Evolutionary conservation across 108 stramenopile genomes (phyloP).

Genomic region (Cyclotella atomus): DNA sequence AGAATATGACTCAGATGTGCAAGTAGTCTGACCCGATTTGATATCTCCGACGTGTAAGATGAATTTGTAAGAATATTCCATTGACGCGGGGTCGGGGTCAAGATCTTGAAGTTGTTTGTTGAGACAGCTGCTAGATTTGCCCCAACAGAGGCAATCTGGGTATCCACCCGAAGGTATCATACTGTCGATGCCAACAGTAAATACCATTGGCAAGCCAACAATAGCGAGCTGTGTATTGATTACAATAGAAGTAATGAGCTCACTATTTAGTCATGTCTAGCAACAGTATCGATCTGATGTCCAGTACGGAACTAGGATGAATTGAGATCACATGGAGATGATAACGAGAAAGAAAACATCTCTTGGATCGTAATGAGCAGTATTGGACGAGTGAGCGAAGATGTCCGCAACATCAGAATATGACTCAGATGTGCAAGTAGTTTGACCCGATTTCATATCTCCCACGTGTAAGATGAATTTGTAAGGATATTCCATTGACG

Average conservation of each 20-base stretch:
- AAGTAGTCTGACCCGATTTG: background rate
- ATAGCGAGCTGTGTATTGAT: no score
- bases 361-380: background rate
- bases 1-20: background rate
- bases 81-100: slow-evolving; percentile 5
- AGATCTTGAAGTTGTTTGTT: slow-evolving; percentile 14
- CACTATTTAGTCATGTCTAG: slow-evolving; percentile 2
- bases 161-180: no score
- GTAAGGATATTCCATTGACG: slow-evolving; percentile 1
- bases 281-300: background rate
- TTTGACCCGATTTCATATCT: slow-evolving; percentile 8
- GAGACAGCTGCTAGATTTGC: no score
- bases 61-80: slow-evolving; percentile 3
- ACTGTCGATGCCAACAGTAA: no score
- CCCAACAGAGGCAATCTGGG: no score
- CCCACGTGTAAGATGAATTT: slow-evolving; percentile 19
- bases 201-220: no score
- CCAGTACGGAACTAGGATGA: background rate
- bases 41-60: slow-evolving; percentile 21
- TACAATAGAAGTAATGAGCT: no score
- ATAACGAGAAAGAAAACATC: slow-evolving; percentile 1
- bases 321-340: background rate
- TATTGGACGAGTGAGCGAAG: background rate
- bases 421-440: background rate
- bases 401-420: slow-evolving; percentile 25